These are phyloP conservation scores for Cryphonectria parasitica DNA, from an alignment of 2,329 filamentous ascomycete genomes.

Conservation along the genomic window DNA sequence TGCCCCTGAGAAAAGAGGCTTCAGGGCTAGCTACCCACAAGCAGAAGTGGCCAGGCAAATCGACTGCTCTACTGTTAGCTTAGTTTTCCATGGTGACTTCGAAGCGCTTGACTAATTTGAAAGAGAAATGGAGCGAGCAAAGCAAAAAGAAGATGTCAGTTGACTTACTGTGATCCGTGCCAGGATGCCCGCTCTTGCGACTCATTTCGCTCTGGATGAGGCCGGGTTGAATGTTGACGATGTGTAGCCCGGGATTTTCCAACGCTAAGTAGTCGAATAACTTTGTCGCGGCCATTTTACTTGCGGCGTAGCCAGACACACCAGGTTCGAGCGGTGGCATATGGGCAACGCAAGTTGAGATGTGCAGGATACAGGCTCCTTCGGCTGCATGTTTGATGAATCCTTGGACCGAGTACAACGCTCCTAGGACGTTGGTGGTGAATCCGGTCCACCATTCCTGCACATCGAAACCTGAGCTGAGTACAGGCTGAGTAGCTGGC, in stretches of 20 bases:
- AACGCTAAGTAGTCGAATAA: constrained; percentile 41
- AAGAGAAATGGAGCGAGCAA: background rate
- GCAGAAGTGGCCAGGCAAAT: constrained; percentile 10
- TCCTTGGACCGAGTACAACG: constrained; percentile 14
- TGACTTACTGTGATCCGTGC: constrained; percentile 12
- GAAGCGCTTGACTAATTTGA: constrained; percentile 2
- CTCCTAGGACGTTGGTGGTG: constrained; percentile 13
- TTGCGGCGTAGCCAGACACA: constrained; percentile 37
- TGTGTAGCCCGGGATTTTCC: constrained; percentile 42
- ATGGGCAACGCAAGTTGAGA: constrained; percentile 29
- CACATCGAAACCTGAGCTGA: constrained; percentile 9
- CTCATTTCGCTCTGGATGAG: constrained; percentile 44
- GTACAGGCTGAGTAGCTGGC: constrained; percentile 5
- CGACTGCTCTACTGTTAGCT: constrained; percentile 11
- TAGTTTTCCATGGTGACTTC: background rate
- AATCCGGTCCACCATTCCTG: constrained; percentile 14
- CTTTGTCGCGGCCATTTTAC: constrained; percentile 42
- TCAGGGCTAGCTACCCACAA: constrained; percentile 4
- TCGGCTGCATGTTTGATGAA: constrained; percentile 11
- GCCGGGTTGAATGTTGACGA: constrained; percentile 48
- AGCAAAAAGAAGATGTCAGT: constrained; percentile 8
- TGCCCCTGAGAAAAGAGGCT: constrained; percentile 11
- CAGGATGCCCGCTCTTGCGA: constrained; percentile 3
- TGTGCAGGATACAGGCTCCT: constrained; percentile 14
- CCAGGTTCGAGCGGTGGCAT: constrained; percentile 31